Conservation (phyloP, 208 protist genomes). For the Novymonas esmeraldas region DNA sequence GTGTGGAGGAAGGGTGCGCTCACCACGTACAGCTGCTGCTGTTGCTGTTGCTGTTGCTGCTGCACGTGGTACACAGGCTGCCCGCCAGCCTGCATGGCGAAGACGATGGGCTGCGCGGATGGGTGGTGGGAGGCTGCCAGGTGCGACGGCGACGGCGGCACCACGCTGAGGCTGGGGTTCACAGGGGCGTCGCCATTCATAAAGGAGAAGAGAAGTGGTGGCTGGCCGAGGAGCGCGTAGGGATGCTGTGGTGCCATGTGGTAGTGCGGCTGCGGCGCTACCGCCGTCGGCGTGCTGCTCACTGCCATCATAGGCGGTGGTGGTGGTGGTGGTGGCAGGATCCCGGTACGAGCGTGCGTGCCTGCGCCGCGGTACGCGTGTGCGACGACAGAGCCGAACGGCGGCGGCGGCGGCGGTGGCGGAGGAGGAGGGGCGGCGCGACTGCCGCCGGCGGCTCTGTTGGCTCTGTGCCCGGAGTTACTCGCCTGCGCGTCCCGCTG, state of each 20-base stretch:
- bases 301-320: not conserved
- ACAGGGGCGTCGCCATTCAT: conserved; percentile 1
- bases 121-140: conserved; percentile 6
- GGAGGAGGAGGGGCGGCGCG: not conserved
- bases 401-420: conserved; percentile 3
- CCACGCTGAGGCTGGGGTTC: conserved; percentile 5
- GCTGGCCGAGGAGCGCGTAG: conserved; percentile 12
- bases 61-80: conserved; percentile 18
- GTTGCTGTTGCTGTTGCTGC: conserved; percentile 20
- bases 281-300: not conserved
- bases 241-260: conserved; percentile 2
- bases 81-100: conserved; percentile 15
- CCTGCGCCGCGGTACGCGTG: too few species aligned
- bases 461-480: too few species aligned
- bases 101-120: conserved; percentile 13
- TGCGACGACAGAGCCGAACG: too few species aligned
- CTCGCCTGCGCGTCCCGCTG: too few species aligned
- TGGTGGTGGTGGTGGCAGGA: conserved; percentile 4
- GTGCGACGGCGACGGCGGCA: conserved; percentile 3
- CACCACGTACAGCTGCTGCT: conserved; percentile 23
- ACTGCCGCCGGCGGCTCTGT: not conserved
- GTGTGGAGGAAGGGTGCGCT: conserved; percentile 14
- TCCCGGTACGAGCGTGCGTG: conserved; percentile 11
- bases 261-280: conserved; percentile 13
- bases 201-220: conserved; percentile 12